Conservation (phyloP, 495 filamentous ascomycete species). For the Penicillium desertorum region DNA sequence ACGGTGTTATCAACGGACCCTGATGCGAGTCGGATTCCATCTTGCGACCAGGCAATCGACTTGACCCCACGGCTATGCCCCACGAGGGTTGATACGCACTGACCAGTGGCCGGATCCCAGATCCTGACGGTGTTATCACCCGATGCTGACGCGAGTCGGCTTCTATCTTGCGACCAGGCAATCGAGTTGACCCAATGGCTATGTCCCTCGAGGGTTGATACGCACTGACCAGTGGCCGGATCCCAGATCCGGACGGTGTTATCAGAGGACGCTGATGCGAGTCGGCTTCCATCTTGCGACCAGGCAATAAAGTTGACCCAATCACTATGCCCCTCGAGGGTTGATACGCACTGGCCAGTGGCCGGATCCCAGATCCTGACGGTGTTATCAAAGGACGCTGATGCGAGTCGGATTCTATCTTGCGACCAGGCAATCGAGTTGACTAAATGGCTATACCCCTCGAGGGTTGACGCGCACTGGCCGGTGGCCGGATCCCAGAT, state of each 20-base stretch:
- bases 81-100: neutral
- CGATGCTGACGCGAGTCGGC: slow-evolving; percentile 12
- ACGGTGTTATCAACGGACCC: slow-evolving; percentile 11
- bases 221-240: neutral
- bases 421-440: neutral
- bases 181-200: neutral
- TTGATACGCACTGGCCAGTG: slow-evolving; percentile 51
- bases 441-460: slow-evolving; percentile 8
- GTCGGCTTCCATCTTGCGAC: slow-evolving; percentile 19
- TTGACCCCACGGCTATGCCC: neutral
- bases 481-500: slow-evolving; percentile 4
- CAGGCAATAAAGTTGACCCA: slow-evolving; percentile 21
- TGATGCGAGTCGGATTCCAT: slow-evolving; percentile 19
- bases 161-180: slow-evolving; percentile 10
- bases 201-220: slow-evolving; percentile 8
- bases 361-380: slow-evolving; percentile 57
- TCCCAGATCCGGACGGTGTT: slow-evolving; percentile 15
- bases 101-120: neutral
- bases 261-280: slow-evolving; percentile 15
- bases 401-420: slow-evolving; percentile 16
- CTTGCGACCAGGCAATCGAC: neutral
- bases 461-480: slow-evolving; percentile 6
- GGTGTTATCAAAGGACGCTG: slow-evolving; percentile 8
- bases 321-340: slow-evolving; percentile 14
- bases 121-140: slow-evolving; percentile 16